Base-by-base conservation (phyloP, 2,329 filamentous ascomycete species). In the Fusarium sp. region DNA sequence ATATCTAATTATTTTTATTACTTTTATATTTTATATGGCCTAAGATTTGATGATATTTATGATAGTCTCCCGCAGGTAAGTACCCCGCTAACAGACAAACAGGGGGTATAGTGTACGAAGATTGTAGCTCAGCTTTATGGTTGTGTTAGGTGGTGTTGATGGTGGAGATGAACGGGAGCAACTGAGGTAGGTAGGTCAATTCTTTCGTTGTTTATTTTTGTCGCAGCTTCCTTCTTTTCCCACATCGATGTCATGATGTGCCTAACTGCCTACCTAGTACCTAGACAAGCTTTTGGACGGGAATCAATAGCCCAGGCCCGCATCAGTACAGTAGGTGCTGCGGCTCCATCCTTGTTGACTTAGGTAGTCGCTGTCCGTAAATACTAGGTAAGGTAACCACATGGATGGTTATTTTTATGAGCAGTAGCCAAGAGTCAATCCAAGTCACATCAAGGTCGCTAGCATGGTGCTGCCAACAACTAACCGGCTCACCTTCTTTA, bases 91-190 rank as follows among this genome's bases (percentile, higher is more conserved):
- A 19, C 19, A 19, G 19, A 19, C 19, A 19, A 19, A 19, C 19
- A 19, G 19, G 19, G 19, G 19, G 19, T 19, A 19, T 19, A 19
- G 19, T 19, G 19, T 19, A 26, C 21, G 31, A 42, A 65, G 19
- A 21, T 28, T 26, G 24, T 49, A 46, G 43, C 28, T 21, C 38
- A 56, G 22, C 43, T 40, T 54, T 39, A 43, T 55, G 57, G 54
- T 9, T 59, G 55, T 43, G n/a, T 42, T 47, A 52, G 55, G 44
- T 63, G 34, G 33, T 55, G 55, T 49, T 44, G 58, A 36, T 46
- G 34, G 47, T 54, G 49, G 49, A 45, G 56, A 33, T 46, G 31
- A 38, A 50, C 39, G 22, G 45, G 55, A 19, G 31, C 17, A 47
- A 28, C 9, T 28, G 28, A 31, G 28, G 28, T 50, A 31, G 28